Evolutionary conservation across 441 rosid genomes (phyloP), one percentile per base, ranked within the genome.

Genomic region (Arabidopsis hybrid): DNA sequence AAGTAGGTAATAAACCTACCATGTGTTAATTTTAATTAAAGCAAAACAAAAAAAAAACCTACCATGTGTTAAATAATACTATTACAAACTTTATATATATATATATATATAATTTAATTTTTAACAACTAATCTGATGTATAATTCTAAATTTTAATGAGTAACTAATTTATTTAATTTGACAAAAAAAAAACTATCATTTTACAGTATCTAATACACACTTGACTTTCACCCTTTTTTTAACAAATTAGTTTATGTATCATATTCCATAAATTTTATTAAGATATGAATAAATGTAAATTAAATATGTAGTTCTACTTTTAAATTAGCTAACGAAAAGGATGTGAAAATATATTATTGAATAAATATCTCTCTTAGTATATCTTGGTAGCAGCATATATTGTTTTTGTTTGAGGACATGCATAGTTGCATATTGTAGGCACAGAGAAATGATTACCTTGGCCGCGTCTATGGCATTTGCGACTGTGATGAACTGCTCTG

Each of bases 391-490:
- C n/a, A 17, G 31, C 8, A 38, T 26, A 26, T 26, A 26, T 16
- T 16, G 1, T 11, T 10, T 60, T 39, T 18, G 7, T 60, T n/a
- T 12, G 36, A 13, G 65, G 36, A 61, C 50, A 61, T 61, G 45
- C 46, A 43, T 7, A 32, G 13, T 55, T 31, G 13, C 40, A 40
- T 42, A 42, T 11, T 60, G 31, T 39, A 12, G 13, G 39, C 66
- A 46, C 1, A 11, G 21, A 67, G 7, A 52, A 52, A 21, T 51
- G 0, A 16, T 57, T 71, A 91, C 97, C 91, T 85, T 85, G 35
- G 97, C 93, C 55, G 88, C 93, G 64, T 87, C 90, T 13, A 91
- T 88, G 34, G 93, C 93, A 43, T 84, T 91, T 61, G 95, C 93
- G 52, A 91, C 89, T 31, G 84, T 77, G 61, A 84, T 78, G 79